Percentiles rank a stretch among this genome's conserved stretches.
These are phyloP conservation scores for Oryza glumipatula DNA, from an alignment of 176 grass and related monocot genomes.

Conservation along the genomic window DNA sequence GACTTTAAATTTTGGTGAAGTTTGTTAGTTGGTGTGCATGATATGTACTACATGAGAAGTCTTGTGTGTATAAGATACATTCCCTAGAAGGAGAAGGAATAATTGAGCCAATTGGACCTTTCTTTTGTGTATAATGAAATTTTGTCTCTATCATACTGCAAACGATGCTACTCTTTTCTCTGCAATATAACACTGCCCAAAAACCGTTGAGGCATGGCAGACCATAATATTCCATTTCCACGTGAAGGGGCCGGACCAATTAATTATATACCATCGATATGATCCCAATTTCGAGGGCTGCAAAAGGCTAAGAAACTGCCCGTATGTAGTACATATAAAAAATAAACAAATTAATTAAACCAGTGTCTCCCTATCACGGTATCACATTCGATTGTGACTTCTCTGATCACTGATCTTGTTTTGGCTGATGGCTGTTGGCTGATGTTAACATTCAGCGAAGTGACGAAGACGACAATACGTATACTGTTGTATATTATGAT, in stretches of 20 bases:
- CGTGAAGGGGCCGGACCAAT: conserved; percentile 27
- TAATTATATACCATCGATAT: not conserved
- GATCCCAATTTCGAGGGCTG: conserved; percentile 30
- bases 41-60: too few species aligned
- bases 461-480: not conserved
- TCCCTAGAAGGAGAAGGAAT: too few species aligned
- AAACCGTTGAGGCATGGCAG: conserved; percentile 19
- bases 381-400: not conserved
- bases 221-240: not conserved
- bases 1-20: too few species aligned
- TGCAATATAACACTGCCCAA: not conserved
- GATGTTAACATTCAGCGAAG: conserved; percentile 30
- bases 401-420: not conserved
- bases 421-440: conserved; percentile 32
- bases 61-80: too few species aligned
- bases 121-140: too few species aligned
- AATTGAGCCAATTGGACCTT: too few species aligned
- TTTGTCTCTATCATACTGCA: too few species aligned
- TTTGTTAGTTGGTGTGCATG: too few species aligned
- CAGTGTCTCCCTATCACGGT: not conserved
- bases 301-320: not conserved
- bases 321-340: not conserved
- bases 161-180: not conserved
- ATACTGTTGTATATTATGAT: not conserved
- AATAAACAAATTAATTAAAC: not conserved